phyloP scores from a whole-genome alignment of 306 rosid species.

The Rosa chinensis region DNA sequence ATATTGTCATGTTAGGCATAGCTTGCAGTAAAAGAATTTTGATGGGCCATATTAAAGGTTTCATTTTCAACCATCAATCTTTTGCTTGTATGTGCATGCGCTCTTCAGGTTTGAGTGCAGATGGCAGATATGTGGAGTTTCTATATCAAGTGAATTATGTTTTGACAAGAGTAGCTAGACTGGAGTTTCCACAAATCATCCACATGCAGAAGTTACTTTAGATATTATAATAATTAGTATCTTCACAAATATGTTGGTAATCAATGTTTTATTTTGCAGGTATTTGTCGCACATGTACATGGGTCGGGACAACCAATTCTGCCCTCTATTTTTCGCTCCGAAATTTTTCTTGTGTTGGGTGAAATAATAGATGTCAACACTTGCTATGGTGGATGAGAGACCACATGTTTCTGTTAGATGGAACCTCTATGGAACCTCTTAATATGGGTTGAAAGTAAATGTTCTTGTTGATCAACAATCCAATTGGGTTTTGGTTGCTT shows the following conservation, averaged over 20 bases:
- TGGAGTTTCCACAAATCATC: background rate
- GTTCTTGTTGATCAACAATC: background rate
- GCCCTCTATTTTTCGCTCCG: constrained; percentile 35
- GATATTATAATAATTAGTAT: background rate
- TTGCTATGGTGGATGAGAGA: constrained; percentile 41
- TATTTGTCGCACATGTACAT: constrained; percentile 43
- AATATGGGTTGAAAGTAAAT: constrained; percentile 9
- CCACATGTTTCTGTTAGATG: constrained; percentile 11
- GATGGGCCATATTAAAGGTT: background rate
- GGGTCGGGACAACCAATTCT: constrained; percentile 46
- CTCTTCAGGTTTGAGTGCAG: background rate
- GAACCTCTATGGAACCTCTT: constrained; percentile 9
- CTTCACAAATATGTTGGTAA: constrained; percentile 19
- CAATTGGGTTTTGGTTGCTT: background rate
- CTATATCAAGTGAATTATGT: background rate
- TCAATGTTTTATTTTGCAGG: constrained; percentile 46
- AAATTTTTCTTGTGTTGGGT: constrained; percentile 32
- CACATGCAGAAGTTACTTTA: background rate
- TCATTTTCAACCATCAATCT: background rate
- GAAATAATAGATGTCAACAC: constrained; percentile 41
- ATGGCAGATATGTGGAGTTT: background rate
- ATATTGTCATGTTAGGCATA: background rate
- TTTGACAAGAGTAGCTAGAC: background rate
- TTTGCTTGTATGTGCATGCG: background rate
- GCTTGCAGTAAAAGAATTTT: background rate